These are phyloP conservation scores for Henckelia pumila DNA, from an alignment of 257 asterid species.

Conservation along the genomic window DNA sequence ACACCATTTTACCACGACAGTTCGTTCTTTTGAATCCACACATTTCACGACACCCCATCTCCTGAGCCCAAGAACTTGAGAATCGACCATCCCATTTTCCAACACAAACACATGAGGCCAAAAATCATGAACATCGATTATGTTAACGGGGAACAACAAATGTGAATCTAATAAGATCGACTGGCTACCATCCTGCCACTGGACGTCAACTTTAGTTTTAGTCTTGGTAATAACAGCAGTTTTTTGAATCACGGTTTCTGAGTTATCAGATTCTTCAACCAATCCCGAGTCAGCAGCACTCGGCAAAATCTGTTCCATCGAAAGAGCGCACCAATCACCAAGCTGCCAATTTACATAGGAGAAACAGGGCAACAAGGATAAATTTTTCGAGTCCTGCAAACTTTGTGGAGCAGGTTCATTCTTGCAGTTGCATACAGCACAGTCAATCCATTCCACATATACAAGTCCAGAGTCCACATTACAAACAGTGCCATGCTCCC, in stretches of 20 bases:
- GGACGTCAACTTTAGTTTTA: constrained; percentile 66
- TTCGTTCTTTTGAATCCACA: constrained; percentile 81
- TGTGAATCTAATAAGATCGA: constrained; percentile 57
- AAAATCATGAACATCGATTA: constrained; percentile 78
- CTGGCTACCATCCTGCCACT: constrained; percentile 88
- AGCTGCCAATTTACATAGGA: constrained; percentile 73
- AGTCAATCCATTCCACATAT: constrained; percentile 69
- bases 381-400: constrained; percentile 50
- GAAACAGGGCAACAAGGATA: constrained; percentile 55
- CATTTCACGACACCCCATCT: constrained; percentile 71
- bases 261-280: constrained; percentile 26
- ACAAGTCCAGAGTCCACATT: constrained; percentile 69
- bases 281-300: constrained; percentile 25
- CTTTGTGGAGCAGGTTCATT: constrained; percentile 45
- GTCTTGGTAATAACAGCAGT: constrained; percentile 63
- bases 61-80: constrained; percentile 32
- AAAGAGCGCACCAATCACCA: constrained; percentile 83
- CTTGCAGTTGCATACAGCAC: constrained; percentile 39
- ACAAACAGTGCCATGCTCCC: constrained; percentile 55
- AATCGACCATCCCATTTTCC: constrained; percentile 62
- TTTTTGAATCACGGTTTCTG: constrained; percentile 27
- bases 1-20: constrained; percentile 74
- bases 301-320: constrained; percentile 26
- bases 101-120: constrained; percentile 74
- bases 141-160: constrained; percentile 56